A percentile compares a stretch with the other conserved stretches of the same genome.
These are phyloP conservation scores for Hamigera avellanea DNA, from an alignment of 495 filamentous ascomycete species.

Conservation along the genomic window DNA sequence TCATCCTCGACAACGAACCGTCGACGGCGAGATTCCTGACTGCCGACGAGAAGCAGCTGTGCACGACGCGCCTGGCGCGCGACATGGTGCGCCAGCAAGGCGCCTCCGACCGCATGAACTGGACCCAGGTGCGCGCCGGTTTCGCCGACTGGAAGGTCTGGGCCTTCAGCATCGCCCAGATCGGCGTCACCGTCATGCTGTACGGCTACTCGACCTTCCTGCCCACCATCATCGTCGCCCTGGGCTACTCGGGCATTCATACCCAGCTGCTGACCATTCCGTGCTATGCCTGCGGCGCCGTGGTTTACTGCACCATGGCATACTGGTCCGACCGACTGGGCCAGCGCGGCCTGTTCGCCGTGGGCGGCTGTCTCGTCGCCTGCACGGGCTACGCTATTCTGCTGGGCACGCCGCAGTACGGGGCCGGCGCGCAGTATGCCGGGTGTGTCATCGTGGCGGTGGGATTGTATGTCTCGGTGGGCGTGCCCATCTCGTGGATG, in stretches of 20 bases:
- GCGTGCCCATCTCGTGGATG: constrained; percentile 59
- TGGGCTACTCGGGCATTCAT: constrained; percentile 51
- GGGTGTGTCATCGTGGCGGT: constrained; percentile 60
- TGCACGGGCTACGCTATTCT: constrained; percentile 58
- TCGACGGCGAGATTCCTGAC: constrained; percentile 50
- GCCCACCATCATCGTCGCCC: constrained; percentile 63
- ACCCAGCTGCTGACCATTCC: constrained; percentile 71
- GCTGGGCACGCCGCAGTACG: constrained; percentile 35
- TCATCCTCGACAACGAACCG: constrained; percentile 55
- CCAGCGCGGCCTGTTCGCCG: constrained; percentile 47
- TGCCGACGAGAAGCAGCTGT: constrained; percentile 42
- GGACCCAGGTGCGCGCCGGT: constrained; percentile 36
- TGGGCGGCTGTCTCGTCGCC: constrained; percentile 43
- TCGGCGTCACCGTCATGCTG: constrained; percentile 59
- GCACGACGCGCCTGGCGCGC: constrained; percentile 29
- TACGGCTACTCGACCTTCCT: constrained; percentile 71
- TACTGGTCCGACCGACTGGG: constrained; percentile 49
- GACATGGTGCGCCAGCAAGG: constrained; percentile 44
- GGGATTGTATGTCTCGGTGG: constrained; percentile 59
- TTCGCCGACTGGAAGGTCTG: constrained; percentile 57
- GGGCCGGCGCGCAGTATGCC: constrained; percentile 55
- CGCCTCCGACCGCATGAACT: constrained; percentile 40
- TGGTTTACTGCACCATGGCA: constrained; percentile 51
- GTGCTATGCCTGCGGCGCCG: constrained; percentile 57
- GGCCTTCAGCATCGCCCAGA: constrained; percentile 52